Conservation (phyloP, 306 rosid species). For the Ochetophila trinervis region DNA sequence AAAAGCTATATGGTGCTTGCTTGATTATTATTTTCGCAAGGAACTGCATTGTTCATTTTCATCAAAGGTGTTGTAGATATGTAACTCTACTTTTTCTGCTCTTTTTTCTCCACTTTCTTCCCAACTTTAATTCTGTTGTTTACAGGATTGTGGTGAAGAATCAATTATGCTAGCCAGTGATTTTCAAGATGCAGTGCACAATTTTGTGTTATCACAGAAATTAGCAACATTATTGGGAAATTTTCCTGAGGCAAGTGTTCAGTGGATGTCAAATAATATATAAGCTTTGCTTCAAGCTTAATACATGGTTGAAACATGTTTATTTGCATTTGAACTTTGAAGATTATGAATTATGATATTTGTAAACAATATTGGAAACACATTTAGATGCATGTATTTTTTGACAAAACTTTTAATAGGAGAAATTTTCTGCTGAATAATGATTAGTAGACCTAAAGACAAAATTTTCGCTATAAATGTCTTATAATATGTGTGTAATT, state of each 20-base stretch:
- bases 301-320: neutral
- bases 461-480: neutral
- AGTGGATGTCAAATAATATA: neutral
- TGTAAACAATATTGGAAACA: neutral
- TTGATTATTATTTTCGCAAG: conserved; percentile 79
- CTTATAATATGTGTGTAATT: too few relatives aligned
- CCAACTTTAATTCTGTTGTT: conserved; percentile 7
- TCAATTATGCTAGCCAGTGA: conserved; percentile 63
- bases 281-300: neutral
- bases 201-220: conserved; percentile 81
- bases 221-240: conserved; percentile 68
- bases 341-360: too few relatives aligned
- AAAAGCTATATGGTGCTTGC: conserved; percentile 97
- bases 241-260: conserved; percentile 79
- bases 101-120: conserved; percentile 13
- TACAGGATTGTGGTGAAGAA: conserved; percentile 60
- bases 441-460: neutral
- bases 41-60: conserved; percentile 64
- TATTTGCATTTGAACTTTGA: neutral
- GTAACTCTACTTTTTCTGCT: conserved; percentile 9
- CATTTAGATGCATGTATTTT: neutral
- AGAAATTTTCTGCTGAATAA: neutral
- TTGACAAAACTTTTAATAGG: neutral
- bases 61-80: conserved; percentile 51
- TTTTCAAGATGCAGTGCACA: conserved; percentile 79